Percentiles rank a stretch among this genome's conserved stretches.
phyloP scores from a whole-genome alignment of 805 yeast genomes.

The Metschnikowia dekortorum region DNA sequence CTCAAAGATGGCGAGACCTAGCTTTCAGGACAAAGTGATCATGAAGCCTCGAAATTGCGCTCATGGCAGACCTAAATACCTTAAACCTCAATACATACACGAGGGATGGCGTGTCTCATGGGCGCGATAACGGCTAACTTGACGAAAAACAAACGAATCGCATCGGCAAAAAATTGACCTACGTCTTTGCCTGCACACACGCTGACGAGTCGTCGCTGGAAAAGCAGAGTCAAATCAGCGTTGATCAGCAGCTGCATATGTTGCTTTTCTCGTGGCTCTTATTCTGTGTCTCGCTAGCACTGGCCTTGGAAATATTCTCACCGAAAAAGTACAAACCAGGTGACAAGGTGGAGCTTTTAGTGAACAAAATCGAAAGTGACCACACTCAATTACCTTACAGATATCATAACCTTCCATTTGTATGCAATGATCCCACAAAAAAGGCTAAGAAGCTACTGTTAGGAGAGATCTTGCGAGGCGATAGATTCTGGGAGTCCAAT shows the following conservation, averaged over 20 bases:
- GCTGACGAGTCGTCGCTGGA: background rate
- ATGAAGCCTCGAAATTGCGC: background rate
- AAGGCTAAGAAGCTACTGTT: constrained; percentile 58
- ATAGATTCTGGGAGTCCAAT: constrained; percentile 71
- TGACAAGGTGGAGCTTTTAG: constrained; percentile 62
- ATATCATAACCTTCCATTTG: constrained; percentile 73
- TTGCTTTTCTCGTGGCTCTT: constrained; percentile 6
- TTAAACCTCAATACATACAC: background rate
- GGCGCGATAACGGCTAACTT: background rate
- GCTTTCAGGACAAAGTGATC: no score
- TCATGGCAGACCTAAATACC: background rate
- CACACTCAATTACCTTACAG: constrained; percentile 72
- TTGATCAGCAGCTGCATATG: constrained; percentile 4
- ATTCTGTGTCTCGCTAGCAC: constrained; percentile 4
- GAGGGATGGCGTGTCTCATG: background rate
- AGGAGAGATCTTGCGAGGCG: constrained; percentile 78
- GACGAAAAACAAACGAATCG: background rate
- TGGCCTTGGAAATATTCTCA: constrained; percentile 21
- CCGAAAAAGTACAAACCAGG: constrained; percentile 42
- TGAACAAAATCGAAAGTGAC: constrained; percentile 76
- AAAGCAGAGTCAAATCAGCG: background rate
- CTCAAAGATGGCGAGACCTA: constrained; percentile 19
- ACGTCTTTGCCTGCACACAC: background rate
- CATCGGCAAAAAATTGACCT: background rate
- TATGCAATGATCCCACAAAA: constrained; percentile 60